A percentile compares a stretch with the other conserved stretches of the same genome.
phyloP scores from a whole-genome alignment of 2,329 filamentous ascomycete species.

The Xylaria sp. region DNA sequence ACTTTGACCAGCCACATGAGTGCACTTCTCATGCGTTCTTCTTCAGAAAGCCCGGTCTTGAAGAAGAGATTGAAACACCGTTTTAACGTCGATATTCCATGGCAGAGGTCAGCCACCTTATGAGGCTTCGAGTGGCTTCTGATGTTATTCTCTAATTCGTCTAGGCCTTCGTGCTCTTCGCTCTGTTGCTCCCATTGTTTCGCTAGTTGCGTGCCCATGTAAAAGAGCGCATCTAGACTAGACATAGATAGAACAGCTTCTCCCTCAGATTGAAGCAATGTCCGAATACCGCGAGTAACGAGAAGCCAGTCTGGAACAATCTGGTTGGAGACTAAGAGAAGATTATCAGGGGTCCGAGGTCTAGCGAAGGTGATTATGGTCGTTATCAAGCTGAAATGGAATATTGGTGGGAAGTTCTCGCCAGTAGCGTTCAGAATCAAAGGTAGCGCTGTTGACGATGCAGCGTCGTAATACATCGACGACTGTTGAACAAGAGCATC shows the following conservation, averaged over 20 bases:
- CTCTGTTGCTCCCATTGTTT: slow-evolving; percentile 22
- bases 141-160: slow-evolving; percentile 31
- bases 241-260: slow-evolving; percentile 27
- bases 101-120: slow-evolving; percentile 21
- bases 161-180: slow-evolving; percentile 33
- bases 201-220: slow-evolving; percentile 33
- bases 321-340: slow-evolving; percentile 44
- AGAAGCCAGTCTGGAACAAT: slow-evolving; percentile 46
- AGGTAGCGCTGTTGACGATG: slow-evolving; percentile 40
- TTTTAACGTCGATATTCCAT: slow-evolving; percentile 28
- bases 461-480: slow-evolving; percentile 44
- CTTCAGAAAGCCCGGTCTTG: slow-evolving; percentile 24
- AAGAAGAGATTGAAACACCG: slow-evolving; percentile 31
- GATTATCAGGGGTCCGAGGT: slow-evolving; percentile 42
- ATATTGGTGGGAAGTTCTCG: slow-evolving; percentile 45
- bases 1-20: slow-evolving; percentile 36
- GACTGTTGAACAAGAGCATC: slow-evolving; percentile 49
- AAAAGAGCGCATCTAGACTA: slow-evolving; percentile 40
- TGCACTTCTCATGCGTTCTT: slow-evolving; percentile 29
- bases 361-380: slow-evolving; percentile 45
- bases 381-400: slow-evolving; percentile 48
- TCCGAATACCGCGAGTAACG: slow-evolving; percentile 45
- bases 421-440: slow-evolving; percentile 42
- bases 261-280: slow-evolving; percentile 40
- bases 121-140: slow-evolving; percentile 20